phyloP scores from a whole-genome alignment of 495 filamentous ascomycete species.

The Patellaria atrata region DNA sequence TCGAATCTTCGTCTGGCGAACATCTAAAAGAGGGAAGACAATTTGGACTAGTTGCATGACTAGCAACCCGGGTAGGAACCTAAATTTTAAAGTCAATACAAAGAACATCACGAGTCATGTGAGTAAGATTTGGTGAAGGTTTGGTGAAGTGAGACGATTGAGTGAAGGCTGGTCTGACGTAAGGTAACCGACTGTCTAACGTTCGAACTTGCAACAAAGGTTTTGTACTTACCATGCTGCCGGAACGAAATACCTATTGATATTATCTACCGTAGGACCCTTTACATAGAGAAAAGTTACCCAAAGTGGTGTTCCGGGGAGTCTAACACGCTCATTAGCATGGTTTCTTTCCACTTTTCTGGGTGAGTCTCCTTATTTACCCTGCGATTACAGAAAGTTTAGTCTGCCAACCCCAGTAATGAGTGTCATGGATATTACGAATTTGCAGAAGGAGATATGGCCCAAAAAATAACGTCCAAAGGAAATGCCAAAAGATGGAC shows the following conservation, averaged over 20 bases:
- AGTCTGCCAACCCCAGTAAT: slow-evolving; percentile 26
- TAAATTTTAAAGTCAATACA: slow-evolving; percentile 3
- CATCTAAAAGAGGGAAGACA: slow-evolving; percentile 22
- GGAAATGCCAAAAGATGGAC: slow-evolving; percentile 22
- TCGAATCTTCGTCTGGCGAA: slow-evolving; percentile 7
- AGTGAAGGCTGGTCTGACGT: no score
- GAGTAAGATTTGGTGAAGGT: no score
- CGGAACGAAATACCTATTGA: slow-evolving; percentile 19
- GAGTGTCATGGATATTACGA: slow-evolving; percentile 23
- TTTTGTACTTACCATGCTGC: slow-evolving; percentile 22
- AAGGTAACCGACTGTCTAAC: no score
- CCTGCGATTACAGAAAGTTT: slow-evolving; percentile 21
- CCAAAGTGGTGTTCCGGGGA: slow-evolving; percentile 25
- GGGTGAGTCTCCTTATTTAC: slow-evolving; percentile 14
- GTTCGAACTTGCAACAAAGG: no score
- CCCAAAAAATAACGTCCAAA: slow-evolving; percentile 23
- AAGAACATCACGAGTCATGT: neutral
- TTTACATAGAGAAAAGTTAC: slow-evolving; percentile 21
- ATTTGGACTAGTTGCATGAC: slow-evolving; percentile 23
- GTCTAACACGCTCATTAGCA: slow-evolving; percentile 12
- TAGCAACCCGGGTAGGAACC: slow-evolving; percentile 24
- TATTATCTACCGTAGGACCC: slow-evolving; percentile 6
- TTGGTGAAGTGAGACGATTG: no score
- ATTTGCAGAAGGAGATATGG: slow-evolving; percentile 26
- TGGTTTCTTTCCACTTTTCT: no score